Conservation (phyloP, 1,284 basidiomycete genomes). For the Heimioporus retisporus region DNA sequence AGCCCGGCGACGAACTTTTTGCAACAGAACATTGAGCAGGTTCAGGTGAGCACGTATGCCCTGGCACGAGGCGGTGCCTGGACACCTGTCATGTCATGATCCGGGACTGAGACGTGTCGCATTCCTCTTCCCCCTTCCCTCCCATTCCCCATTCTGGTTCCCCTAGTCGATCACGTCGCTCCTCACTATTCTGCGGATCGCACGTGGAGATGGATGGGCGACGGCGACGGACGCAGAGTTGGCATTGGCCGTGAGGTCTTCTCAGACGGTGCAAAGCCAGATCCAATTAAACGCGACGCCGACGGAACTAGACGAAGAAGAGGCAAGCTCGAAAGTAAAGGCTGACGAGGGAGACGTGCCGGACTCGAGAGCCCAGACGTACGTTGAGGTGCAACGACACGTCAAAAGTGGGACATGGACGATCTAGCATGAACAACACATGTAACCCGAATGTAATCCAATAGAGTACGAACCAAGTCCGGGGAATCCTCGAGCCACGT, state of each 20-base stretch:
- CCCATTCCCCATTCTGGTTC: too few species aligned
- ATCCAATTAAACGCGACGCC: constrained; percentile 1
- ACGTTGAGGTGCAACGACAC: too few species aligned
- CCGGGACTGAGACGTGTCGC: neutral
- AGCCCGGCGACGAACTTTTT: constrained; percentile 18
- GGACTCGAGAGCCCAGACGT: too few species aligned
- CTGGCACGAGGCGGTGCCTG: neutral
- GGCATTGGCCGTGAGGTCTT: constrained; percentile 3
- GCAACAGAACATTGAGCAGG: constrained; percentile 13
- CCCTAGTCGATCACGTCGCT: constrained; percentile 21
- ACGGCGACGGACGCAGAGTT: neutral
- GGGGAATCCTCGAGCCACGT: too few species aligned
- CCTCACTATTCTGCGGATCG: constrained; percentile 25
- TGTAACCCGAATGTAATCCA: too few species aligned
- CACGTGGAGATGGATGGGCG: constrained; percentile 24
- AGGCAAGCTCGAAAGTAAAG: neutral
- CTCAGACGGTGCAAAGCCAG: constrained; percentile 2
- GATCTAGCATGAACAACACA: too few species aligned
- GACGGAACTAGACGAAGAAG: neutral
- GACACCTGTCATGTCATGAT: neutral
- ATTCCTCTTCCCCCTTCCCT: too few species aligned
- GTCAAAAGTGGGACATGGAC: too few species aligned
- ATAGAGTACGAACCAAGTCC: too few species aligned
- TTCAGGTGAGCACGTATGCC: constrained; percentile 21
- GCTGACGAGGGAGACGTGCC: too few species aligned